Conservation (phyloP, 352 stramenopile genomes). For the Pythium rhizo-oryzae region DNA sequence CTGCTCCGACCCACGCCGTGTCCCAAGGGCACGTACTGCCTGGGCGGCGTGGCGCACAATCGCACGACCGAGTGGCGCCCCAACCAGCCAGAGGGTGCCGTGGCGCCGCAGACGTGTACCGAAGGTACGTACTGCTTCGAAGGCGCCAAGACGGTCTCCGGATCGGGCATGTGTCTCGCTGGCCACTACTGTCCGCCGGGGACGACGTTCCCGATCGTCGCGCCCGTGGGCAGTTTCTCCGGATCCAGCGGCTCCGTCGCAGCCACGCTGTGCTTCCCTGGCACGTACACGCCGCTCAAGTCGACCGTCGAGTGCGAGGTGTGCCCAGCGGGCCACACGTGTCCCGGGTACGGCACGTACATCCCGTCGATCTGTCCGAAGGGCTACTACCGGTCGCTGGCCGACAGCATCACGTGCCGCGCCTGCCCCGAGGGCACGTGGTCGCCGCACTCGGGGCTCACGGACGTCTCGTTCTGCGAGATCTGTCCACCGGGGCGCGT, state of each 20-base stretch:
- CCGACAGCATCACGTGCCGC: conserved; percentile 95
- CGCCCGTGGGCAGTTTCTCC: conserved; percentile 93
- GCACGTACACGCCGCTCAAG: conserved; percentile 94
- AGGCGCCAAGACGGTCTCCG: conserved; percentile 76
- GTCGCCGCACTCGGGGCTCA: conserved; percentile 89
- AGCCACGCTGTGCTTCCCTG: conserved; percentile 95
- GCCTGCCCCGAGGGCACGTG: conserved; percentile 95
- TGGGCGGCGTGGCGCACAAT: conserved; percentile 94
- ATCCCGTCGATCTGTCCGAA: conserved; percentile 93
- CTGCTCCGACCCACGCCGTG: conserved; percentile 88
- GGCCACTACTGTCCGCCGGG: conserved; percentile 97
- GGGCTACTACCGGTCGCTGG: conserved; percentile 94
- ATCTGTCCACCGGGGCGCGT: conserved; percentile 94
- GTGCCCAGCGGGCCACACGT: conserved; percentile 95
- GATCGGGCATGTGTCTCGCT: conserved; percentile 88
- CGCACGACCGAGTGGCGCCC: conserved; percentile 92
- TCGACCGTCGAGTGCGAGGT: conserved; percentile 88
- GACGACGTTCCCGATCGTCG: conserved; percentile 84
- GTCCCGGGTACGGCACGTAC: conserved; percentile 95
- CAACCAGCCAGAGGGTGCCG: conserved; percentile 72
- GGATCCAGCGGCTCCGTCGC: conserved; percentile 88
- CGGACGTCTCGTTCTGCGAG: conserved; percentile 96
- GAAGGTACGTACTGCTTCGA: conserved; percentile 96
- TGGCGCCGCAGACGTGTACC: conserved; percentile 92
- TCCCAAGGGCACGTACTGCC: conserved; percentile 93